Evolutionary conservation across 2,329 filamentous ascomycete species (phyloP).

Genomic region (Byssochlamys sp.): DNA sequence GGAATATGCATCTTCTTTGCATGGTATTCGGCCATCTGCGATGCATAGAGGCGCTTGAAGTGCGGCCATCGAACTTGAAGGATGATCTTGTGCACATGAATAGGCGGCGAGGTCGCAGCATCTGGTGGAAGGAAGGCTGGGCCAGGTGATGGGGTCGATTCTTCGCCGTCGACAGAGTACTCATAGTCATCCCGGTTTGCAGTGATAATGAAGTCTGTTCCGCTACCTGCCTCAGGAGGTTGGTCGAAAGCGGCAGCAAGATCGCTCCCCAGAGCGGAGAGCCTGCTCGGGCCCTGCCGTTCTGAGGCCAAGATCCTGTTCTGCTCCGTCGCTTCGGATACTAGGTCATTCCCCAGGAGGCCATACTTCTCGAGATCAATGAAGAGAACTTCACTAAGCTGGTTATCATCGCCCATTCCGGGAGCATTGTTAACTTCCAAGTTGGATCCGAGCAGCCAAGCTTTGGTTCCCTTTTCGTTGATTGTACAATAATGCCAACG

Average conservation of each 20-base stretch:
- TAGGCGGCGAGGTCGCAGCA: constrained; percentile 60
- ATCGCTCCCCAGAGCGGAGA: constrained; percentile 68
- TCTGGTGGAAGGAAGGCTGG: constrained; percentile 26
- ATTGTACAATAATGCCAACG: constrained; percentile 98
- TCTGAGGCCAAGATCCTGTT: constrained; percentile 44
- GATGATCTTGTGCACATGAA: constrained; percentile 91
- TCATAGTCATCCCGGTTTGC: constrained; percentile 62
- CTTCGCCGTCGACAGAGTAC: constrained; percentile 46
- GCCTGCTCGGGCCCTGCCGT: constrained; percentile 41
- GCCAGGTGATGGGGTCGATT: constrained; percentile 17
- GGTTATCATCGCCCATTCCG: constrained; percentile 70
- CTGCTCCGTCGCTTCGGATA: constrained; percentile 44
- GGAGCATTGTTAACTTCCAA: constrained; percentile 61
- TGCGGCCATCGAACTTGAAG: constrained; percentile 93
- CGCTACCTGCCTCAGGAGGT: constrained; percentile 71
- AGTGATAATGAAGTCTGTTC: constrained; percentile 83
- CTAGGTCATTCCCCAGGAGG: constrained; percentile 69
- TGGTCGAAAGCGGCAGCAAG: constrained; percentile 80
- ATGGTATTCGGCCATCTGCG: constrained; percentile 96
- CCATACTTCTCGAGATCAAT: constrained; percentile 88
- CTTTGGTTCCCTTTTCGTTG: constrained; percentile 88
- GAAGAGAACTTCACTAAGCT: constrained; percentile 85
- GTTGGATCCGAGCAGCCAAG: constrained; percentile 89
- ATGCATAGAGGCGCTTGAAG: constrained; percentile 80
- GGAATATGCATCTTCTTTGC: constrained; percentile 96